These are phyloP conservation scores for Suillus occidentalis DNA, from an alignment of 768 basidiomycete species.

Conservation along the genomic window DNA sequence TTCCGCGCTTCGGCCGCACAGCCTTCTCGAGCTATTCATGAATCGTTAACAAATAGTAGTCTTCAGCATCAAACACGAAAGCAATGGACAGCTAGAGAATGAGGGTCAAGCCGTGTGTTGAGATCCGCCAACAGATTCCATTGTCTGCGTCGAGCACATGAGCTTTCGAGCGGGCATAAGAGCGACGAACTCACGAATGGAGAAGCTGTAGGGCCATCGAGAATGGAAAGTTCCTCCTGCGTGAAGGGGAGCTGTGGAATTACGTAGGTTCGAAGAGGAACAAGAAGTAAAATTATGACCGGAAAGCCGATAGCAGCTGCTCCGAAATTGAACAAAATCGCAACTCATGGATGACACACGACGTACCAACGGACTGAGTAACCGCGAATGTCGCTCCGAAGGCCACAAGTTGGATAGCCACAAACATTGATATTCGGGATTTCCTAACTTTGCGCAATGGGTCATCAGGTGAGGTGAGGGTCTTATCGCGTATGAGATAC, in stretches of 20 bases:
- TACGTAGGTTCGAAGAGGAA: slow-evolving; percentile 72
- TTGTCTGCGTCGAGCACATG: slow-evolving; percentile 31
- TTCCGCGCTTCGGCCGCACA: no score
- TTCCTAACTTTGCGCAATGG: slow-evolving; percentile 76
- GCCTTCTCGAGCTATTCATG: no score
- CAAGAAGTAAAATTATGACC: slow-evolving; percentile 78
- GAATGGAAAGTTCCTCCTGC: slow-evolving; percentile 70
- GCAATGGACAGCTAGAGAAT: not conserved
- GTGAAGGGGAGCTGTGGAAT: slow-evolving; percentile 79
- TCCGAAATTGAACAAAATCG: not conserved
- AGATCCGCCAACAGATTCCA: slow-evolving; percentile 44
- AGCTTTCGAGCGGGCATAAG: not conserved
- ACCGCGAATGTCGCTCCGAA: slow-evolving; percentile 90
- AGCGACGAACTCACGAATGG: slow-evolving; percentile 62
- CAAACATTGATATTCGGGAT: slow-evolving; percentile 69
- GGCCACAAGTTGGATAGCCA: slow-evolving; percentile 72
- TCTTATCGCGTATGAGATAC: slow-evolving; percentile 73
- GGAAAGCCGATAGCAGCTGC: slow-evolving; percentile 90
- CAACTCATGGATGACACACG: not conserved
- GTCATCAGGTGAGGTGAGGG: slow-evolving; percentile 60
- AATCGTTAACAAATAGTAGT: not conserved
- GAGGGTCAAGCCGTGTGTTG: not conserved
- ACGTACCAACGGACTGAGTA: slow-evolving; percentile 82
- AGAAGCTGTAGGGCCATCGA: slow-evolving; percentile 91
- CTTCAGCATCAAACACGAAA: not conserved